Base-by-base conservation (phyloP, 78 protist genomes). In the Speleostelium caveatum region DNA sequence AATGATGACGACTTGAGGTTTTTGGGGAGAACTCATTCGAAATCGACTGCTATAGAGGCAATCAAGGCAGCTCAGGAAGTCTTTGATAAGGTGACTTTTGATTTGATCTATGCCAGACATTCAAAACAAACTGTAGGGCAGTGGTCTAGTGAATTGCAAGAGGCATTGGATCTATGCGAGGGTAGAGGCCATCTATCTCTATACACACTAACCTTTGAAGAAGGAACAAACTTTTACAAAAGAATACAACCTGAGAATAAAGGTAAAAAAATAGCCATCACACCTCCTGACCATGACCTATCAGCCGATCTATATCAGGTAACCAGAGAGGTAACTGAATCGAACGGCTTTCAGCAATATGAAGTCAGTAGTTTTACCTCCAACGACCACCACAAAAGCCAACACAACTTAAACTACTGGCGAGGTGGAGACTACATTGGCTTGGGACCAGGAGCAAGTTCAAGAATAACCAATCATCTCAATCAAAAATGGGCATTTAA, bases 371-470 rank as follows among this genome's bases (percentile, higher is more conserved):
- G 35, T 36, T 91, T 73, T 28, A 38, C 69, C 12, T 45, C 87
- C 1, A 32, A 30, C 4, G 7, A 24, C 14, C 7, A 1, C 21
- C 39, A 67, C 16, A 26, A 58, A 49, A 32, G 68, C 30, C 53
- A 45, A 66, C 95, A 91, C 39, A 91, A 91, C 65, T 12, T 35
- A 59, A 76, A 83, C 22, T 91, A 91, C 68, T 91, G 95, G 95
- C 65, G 88, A 75, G 88, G 90, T 38, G 89, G 89, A 35, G 86
- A 77, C 74, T 91, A 73, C 65, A 80, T 91, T 63, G 95, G 95
- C 26, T 72, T 91, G 39, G 95, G 95, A 30, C 95, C 95, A 7
- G 95, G 95, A 33, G 78, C 95, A 38, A 67, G 79, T 51, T 73
- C 85, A 45, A 86, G 93, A 73, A 22, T 86, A 33, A 68, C 68